Base-by-base conservation (phyloP, 768 basidiomycete genomes). In the Pleurotus tuoliensis region DNA sequence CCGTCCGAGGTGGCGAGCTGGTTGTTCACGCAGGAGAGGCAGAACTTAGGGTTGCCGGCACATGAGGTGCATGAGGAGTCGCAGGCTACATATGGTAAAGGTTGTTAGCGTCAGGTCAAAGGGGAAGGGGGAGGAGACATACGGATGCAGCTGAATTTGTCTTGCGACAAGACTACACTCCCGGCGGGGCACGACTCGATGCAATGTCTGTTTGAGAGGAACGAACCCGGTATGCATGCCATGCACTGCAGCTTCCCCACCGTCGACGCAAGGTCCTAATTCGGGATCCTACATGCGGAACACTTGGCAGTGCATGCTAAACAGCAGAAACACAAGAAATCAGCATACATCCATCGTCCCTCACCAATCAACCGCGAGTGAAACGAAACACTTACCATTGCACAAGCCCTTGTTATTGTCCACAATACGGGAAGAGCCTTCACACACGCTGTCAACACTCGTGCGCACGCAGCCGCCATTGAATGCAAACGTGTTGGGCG, bases 371-470 rank as follows among this genome's bases (percentile, higher is more conserved):
- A n/a, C n/a, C n/a, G n/a, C n/a, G n/a, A n/a, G n/a, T n/a, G 4
- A 22, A 22, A 4, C 22, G 22, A 22, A 4, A 22, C 22, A 22
- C 22, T 2, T 22, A 22, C 22, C 22, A 22, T 93, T 90, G 63
- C 92, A 94, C 56, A 83, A 84, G n/a, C 76, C 72, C 71, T 92
- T 94, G 65, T 81, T 78, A 59, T 90, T 90, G 59, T 94, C 88
- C 15, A 83, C 90, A 40, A 94, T 82, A 56, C 88, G 69, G 41
- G 73, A 78, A 12, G 84, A 79, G 0, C 83, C 84, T 25, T 78
- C 70, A 65, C 92, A 95, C 5, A 92, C 80, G 0, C 93, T 92
- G 49, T 82, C 79, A 0, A 69, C 65, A 63, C 83, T 81, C 22
- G 86, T 4, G 22, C 22, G 22, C 22, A 22, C 22, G 22, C 22